Evolutionary conservation across 2,329 filamentous ascomycete genomes (phyloP), one percentile per base, ranked within the genome.

Genomic region (Fusarium decemcellulare): DNA sequence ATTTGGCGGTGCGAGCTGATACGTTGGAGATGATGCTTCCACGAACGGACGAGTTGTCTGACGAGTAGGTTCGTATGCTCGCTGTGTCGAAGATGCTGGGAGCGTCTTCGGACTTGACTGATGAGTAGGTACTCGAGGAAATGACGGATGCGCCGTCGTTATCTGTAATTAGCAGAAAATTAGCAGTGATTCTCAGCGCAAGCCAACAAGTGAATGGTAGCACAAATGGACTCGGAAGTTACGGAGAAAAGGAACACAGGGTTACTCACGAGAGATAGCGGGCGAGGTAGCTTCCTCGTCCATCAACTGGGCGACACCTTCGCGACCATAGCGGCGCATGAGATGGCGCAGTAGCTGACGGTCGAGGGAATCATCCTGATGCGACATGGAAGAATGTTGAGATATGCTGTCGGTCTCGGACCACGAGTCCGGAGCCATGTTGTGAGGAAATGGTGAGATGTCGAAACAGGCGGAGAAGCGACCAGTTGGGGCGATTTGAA

Each of bases 1-100:
- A 61, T 65, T 80, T 81, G 36, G 79, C 77, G 11, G 78, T 79
- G 53, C 78, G 75, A 15, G 77, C 75, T 12, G 79, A 81, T n/a
- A 82, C 76, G 62, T 80, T 81, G 40, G 81, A 82, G 34, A 81
- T 77, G 63, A 83, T 80, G 63, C 80, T 82, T 44, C 79, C 78
- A 15, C 79, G 78, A 16, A 78, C 77, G 23, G 79, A 81, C 12
- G 79, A 80, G 40, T 80, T 77, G 66, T 83, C 81, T 55, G 81
- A 82, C 30, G 81, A 82, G 51, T 78, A 77, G 29, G 81, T 77
- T 36, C 78, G 75, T 52, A 81, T 77, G 61, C 80, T 81, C 47
- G 72, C 74, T 8, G 72, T 71, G 54, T 82, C 80, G 64, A 81
- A 81, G 30, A 81, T 65, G 59, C 79, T 81, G 43, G 78, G 73